Evolutionary conservation across 345 rosid species (phyloP), one percentile per base, ranked within the genome.

Genomic region (Pistacia integerrima): DNA sequence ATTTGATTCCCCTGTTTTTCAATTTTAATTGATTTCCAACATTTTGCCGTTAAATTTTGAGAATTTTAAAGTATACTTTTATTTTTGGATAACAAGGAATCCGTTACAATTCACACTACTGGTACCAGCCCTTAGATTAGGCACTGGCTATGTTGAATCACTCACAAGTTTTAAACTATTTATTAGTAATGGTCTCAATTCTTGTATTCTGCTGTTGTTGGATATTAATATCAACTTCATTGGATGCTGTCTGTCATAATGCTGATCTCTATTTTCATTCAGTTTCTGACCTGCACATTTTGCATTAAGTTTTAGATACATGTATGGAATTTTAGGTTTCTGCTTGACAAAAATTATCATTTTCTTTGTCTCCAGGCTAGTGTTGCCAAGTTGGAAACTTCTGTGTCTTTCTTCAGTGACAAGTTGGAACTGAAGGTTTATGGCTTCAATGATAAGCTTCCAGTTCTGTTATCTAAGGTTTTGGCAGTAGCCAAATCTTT

Each of bases 391-490:
- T 85, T 96, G 85, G 97, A 93, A 86, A 90, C 99, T 48, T 86
- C 92, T 64, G 87, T 93, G 67, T 84, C 94, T 56, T 78, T 87
- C 78, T 78, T 74, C 63, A 76, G 91, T 83, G 98, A 91, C 82
- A 92, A 91, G 84, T 82, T 96, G 76, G 98, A 93, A 92, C 86
- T 93, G 63, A 96, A 89, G 86, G 87, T 96, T 51, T 92, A 90
- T 82, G 99, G 99, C 60, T 96, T 96, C 82, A 92, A 92, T 72
- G 97, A 92, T 69, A 96, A 96, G 81, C 89, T 96, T 74, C 85
- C 90, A 54, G 86, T 81, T 82, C 94, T 96, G 64, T 84, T 92
- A 84, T 83, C 92, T 44, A 93, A 90, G 80, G 65, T 92, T 81
- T 89, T 93, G 86, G 77, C 83, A 75, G 78, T 85, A 76, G 89